Percentiles rank a stretch among this genome's conserved stretches.
Evolutionary conservation across 2,329 filamentous ascomycete genomes (phyloP).

Genomic region (Trichoderma semiorbis): DNA sequence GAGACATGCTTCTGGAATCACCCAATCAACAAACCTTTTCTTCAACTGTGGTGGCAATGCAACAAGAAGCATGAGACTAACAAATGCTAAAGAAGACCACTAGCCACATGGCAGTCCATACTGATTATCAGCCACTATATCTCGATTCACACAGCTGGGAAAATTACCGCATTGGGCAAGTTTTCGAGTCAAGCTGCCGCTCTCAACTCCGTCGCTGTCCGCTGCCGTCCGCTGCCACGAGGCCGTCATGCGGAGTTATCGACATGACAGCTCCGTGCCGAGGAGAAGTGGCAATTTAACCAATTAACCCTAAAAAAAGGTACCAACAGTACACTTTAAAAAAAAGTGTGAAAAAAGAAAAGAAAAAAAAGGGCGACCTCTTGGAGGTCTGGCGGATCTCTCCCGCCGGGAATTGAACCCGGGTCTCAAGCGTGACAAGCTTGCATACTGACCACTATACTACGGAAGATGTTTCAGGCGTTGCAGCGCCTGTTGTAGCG

Average conservation of each 20-base stretch:
- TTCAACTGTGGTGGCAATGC: background rate
- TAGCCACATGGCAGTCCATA: background rate
- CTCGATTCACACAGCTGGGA: background rate
- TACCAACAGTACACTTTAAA: background rate
- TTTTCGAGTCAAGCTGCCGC: background rate
- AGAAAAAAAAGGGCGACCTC: background rate
- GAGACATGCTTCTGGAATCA: background rate
- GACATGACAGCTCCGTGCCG: background rate
- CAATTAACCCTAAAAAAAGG: background rate
- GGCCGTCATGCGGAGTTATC: background rate
- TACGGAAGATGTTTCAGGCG: constrained; percentile 16
- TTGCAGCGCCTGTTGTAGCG: constrained; percentile 14
- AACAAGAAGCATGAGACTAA: background rate
- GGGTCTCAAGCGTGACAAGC: constrained; percentile 18
- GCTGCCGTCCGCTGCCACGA: background rate
- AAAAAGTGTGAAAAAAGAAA: no score
- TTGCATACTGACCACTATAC: constrained; percentile 19
- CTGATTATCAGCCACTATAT: background rate
- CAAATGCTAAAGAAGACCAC: background rate
- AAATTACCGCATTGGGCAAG: background rate
- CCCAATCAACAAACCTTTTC: background rate
- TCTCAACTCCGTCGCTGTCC: background rate
- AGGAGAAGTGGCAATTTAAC: background rate
- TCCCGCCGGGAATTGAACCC: constrained; percentile 18
- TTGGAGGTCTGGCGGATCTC: constrained; percentile 13